These are phyloP conservation scores for Phaeosphaeria sp. DNA, from an alignment of 2,329 filamentous ascomycete genomes.

Conservation along the genomic window DNA sequence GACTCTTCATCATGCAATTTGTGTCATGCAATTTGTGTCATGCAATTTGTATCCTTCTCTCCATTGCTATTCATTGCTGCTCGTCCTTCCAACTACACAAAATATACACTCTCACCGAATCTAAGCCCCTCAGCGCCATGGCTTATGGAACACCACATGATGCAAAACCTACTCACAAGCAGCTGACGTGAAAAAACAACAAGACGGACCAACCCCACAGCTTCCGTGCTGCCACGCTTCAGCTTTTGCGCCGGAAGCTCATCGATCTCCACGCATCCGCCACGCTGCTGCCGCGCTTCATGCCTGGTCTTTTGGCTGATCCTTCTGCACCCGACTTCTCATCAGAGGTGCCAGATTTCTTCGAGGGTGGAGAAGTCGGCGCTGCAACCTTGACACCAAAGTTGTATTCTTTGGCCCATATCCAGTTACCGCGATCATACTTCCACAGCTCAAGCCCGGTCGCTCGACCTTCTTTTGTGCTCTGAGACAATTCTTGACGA, in stretches of 20 bases:
- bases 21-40: too few species aligned
- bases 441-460: constrained; percentile 51
- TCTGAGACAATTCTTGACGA: constrained; percentile 34
- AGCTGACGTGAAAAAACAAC: not conserved
- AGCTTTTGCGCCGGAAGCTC: constrained; percentile 21
- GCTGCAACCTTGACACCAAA: constrained; percentile 29
- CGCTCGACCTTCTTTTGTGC: constrained; percentile 42
- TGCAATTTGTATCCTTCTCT: not conserved
- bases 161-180: not conserved
- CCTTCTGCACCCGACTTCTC: not conserved
- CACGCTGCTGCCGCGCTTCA: constrained; percentile 23
- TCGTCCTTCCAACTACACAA: not conserved
- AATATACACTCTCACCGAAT: not conserved
- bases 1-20: too few species aligned
- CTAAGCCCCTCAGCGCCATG: not conserved
- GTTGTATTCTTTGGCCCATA: constrained; percentile 43
- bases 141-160: not conserved
- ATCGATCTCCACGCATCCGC: constrained; percentile 18
- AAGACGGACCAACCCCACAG: not conserved
- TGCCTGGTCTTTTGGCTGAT: constrained; percentile 15
- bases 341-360: constrained; percentile 2
- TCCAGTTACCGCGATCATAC: constrained; percentile 52
- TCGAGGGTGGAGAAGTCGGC: constrained; percentile 1
- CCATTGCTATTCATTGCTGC: not conserved
- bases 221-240: not conserved